Evolutionary conservation across 441 rosid genomes (phyloP).

Genomic region (Corymbia calophylla): DNA sequence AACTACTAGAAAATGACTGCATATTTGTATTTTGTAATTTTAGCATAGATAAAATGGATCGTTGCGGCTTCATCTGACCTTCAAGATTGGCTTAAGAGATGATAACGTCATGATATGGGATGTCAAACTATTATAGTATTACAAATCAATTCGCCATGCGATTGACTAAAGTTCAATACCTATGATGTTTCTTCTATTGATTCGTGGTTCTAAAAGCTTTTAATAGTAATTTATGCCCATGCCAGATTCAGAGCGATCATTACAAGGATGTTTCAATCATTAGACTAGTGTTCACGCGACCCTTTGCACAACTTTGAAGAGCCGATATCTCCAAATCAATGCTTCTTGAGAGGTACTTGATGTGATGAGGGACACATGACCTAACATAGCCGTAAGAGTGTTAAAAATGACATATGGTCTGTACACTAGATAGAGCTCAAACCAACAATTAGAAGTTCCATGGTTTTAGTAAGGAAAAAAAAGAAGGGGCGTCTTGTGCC

Average conservation of each 20-base stretch:
- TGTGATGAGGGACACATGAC: background rate
- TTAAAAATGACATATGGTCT: background rate
- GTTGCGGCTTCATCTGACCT: rapidly evolving
- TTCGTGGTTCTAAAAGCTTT: background rate
- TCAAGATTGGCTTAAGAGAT: background rate
- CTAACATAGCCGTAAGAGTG: background rate
- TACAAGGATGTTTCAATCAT: background rate
- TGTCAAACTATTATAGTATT: background rate
- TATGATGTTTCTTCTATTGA: background rate
- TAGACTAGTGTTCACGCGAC: background rate
- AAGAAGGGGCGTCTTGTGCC: background rate
- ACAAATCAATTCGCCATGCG: rapidly evolving
- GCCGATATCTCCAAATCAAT: background rate
- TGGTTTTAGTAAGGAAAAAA: background rate
- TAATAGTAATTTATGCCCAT: background rate
- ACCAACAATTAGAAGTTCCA: background rate
- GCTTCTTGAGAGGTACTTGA: background rate
- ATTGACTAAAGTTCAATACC: background rate
- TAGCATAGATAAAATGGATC: background rate
- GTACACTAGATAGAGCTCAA: background rate
- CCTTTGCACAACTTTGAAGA: background rate
- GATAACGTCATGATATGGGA: background rate
- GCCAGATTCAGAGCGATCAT: background rate
- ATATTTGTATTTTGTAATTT: background rate
- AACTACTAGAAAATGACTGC: background rate